Conservation (phyloP, 2,329 filamentous ascomycete species). For the Colletotrichum sp. region DNA sequence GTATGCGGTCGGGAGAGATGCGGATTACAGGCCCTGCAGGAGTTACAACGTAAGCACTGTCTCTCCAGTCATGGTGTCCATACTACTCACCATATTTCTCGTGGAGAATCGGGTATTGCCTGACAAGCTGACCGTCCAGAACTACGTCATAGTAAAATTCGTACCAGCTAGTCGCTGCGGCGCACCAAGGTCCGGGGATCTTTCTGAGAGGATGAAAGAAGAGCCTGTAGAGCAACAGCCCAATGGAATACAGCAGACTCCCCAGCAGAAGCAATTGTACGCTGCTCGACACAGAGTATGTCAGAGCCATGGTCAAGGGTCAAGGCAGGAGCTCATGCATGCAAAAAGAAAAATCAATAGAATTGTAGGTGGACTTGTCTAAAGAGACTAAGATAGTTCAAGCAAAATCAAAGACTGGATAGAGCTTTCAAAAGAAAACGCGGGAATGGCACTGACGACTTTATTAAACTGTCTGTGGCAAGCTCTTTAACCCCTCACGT, state of each 20-base stretch:
- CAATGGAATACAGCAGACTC: not conserved
- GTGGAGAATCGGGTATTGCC: not conserved
- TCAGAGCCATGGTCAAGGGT: not conserved
- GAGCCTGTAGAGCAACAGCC: slow-evolving; percentile 25
- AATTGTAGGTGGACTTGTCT: not conserved
- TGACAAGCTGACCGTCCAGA: not conserved
- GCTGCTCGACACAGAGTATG: not conserved
- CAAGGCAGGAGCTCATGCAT: not conserved
- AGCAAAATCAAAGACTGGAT: not conserved
- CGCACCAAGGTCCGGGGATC: slow-evolving; percentile 32
- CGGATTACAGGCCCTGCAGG: not conserved
- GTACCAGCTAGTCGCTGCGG: slow-evolving; percentile 27
- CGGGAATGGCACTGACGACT: not conserved
- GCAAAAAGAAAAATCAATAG: not conserved
- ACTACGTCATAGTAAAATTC: slow-evolving; percentile 27
- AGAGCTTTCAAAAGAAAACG: not conserved
- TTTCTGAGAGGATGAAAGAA: slow-evolving; percentile 31
- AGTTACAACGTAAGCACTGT: not conserved
- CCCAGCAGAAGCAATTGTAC: not conserved
- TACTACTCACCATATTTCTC: not conserved
- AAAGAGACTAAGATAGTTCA: not conserved
- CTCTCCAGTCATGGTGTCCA: too few relatives aligned
- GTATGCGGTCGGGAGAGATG: not conserved
- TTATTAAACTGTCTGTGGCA: not conserved
- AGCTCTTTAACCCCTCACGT: not conserved